A percentile compares a stretch with the other conserved stretches of the same genome.
Evolutionary conservation across 805 yeast genomes (phyloP).

Genomic region (Yarrowia sp.): DNA sequence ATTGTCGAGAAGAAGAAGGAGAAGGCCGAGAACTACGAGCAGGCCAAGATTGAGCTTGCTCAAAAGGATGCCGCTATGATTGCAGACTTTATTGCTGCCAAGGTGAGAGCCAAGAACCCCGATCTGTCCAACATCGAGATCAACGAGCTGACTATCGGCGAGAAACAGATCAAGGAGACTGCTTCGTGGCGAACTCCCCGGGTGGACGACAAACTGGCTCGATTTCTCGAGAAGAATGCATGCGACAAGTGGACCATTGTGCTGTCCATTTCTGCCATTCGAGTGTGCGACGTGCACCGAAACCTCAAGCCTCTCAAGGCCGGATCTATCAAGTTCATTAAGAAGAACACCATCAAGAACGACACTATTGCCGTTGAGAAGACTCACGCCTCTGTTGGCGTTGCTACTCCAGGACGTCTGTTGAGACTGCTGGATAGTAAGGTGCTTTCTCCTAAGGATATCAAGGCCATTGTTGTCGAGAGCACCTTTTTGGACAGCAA

Average conservation of each 20-base stretch:
- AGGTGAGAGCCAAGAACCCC: conserved; percentile 65
- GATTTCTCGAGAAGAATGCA: conserved; percentile 43
- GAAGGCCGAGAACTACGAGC: conserved; percentile 69
- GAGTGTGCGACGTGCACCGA: conserved; percentile 86
- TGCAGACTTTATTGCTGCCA: conserved; percentile 69
- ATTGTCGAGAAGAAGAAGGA: conserved; percentile 58
- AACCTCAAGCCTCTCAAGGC: conserved; percentile 57
- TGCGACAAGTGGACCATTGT: conserved; percentile 58
- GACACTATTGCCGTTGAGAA: conserved; percentile 59
- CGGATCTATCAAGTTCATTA: conserved; percentile 71
- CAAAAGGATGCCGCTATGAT: conserved; percentile 63
- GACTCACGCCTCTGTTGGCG: conserved; percentile 53
- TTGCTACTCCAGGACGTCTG: conserved; percentile 70
- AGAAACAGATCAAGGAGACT: conserved; percentile 67
- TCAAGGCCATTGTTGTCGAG: conserved; percentile 66
- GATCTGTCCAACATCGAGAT: conserved; percentile 79
- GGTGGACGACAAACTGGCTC: conserved; percentile 43
- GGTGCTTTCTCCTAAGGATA: conserved; percentile 54
- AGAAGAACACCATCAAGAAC: conserved; percentile 72
- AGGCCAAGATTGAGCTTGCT: conserved; percentile 64
- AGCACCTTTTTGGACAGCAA: conserved; percentile 67
- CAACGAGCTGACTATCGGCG: conserved; percentile 65
- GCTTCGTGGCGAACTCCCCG: conserved; percentile 54
- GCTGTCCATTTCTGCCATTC: conserved; percentile 75
- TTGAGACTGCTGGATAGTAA: conserved; percentile 57